phyloP scores from a whole-genome alignment of 2,329 filamentous ascomycete species.

The Simplicillium sp. region DNA sequence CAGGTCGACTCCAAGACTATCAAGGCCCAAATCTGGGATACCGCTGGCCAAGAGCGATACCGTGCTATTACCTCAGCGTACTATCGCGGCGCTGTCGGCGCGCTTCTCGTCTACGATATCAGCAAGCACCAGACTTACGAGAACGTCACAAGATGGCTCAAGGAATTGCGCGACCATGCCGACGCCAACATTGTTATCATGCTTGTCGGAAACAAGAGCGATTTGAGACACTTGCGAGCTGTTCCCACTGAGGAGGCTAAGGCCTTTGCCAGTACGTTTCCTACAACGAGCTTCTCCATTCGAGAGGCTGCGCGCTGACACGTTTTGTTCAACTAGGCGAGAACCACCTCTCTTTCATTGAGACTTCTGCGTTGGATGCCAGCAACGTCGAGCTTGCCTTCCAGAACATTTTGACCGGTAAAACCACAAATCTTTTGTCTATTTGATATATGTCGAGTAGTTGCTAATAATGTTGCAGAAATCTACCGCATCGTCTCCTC shows the following conservation, averaged over 20 bases:
- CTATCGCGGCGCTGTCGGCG: slow-evolving; percentile 95
- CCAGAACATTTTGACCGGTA: slow-evolving; percentile 98
- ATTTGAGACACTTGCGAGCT: slow-evolving; percentile 96
- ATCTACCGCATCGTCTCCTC: slow-evolving; percentile 99
- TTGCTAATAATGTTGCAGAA: slow-evolving; percentile 45
- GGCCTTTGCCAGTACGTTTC: slow-evolving; percentile 76
- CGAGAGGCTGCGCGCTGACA: too few relatives aligned
- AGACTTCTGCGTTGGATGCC: slow-evolving; percentile 95
- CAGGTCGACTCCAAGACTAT: slow-evolving; percentile 99
- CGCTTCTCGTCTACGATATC: slow-evolving; percentile 97
- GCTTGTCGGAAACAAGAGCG: slow-evolving; percentile 99
- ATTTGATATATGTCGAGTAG: slow-evolving; percentile 3
- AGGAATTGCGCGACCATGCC: slow-evolving; percentile 94
- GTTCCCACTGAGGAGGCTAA: slow-evolving; percentile 98
- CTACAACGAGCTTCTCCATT: background rate
- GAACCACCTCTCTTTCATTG: slow-evolving; percentile 97
- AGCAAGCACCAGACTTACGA: slow-evolving; percentile 99
- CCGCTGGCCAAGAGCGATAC: slow-evolving; percentile 96
- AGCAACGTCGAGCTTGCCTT: slow-evolving; percentile 99
- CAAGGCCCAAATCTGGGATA: slow-evolving; percentile 99
- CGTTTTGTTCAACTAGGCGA: slow-evolving; percentile 51
- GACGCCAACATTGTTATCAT: slow-evolving; percentile 99
- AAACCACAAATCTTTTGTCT: slow-evolving; percentile 13
- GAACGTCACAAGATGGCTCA: slow-evolving; percentile 97
- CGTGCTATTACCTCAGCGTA: slow-evolving; percentile 98